Percentiles rank a stretch among this genome's conserved stretches.
Conservation (phyloP, 495 filamentous ascomycete genomes). For the Tuber magnatum region DNA sequence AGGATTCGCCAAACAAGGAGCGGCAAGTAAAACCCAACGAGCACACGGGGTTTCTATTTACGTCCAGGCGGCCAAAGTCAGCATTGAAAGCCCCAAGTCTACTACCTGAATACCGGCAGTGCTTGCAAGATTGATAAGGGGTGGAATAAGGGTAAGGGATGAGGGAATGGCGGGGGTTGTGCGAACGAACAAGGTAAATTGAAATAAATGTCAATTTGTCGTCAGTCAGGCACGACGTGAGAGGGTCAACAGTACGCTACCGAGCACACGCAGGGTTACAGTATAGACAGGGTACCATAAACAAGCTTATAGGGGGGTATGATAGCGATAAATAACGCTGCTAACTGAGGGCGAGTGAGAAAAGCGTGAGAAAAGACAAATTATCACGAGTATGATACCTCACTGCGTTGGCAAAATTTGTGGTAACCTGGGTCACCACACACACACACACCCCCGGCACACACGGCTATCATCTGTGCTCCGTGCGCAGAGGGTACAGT, state of each 20-base stretch:
- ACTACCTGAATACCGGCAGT: slow-evolving; percentile 21
- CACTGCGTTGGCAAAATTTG: neutral
- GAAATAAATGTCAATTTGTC: neutral
- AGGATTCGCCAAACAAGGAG: slow-evolving; percentile 21
- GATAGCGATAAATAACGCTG: neutral
- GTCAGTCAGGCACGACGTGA: neutral
- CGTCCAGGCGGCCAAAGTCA: slow-evolving; percentile 28
- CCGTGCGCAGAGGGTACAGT: neutral
- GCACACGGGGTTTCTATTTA: slow-evolving; percentile 33
- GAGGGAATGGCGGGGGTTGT: neutral
- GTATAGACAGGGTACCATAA: neutral
- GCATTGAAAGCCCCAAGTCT: slow-evolving; percentile 22
- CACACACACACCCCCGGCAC: too few species aligned
- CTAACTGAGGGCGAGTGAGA: neutral
- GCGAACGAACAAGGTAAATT: neutral
- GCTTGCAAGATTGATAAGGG: slow-evolving; percentile 8
- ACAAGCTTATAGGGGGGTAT: neutral
- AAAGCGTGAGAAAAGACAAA: neutral
- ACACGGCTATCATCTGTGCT: neutral
- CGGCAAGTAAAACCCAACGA: slow-evolving; percentile 36
- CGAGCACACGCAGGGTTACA: neutral
- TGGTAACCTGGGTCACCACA: neutral
- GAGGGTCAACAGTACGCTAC: neutral
- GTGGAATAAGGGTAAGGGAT: neutral
- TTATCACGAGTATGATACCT: neutral